Evolutionary conservation across 176 grass and related monocot species (phyloP), one percentile per base, ranked within the genome.

Genomic region (Puccinellia tenuiflora): DNA sequence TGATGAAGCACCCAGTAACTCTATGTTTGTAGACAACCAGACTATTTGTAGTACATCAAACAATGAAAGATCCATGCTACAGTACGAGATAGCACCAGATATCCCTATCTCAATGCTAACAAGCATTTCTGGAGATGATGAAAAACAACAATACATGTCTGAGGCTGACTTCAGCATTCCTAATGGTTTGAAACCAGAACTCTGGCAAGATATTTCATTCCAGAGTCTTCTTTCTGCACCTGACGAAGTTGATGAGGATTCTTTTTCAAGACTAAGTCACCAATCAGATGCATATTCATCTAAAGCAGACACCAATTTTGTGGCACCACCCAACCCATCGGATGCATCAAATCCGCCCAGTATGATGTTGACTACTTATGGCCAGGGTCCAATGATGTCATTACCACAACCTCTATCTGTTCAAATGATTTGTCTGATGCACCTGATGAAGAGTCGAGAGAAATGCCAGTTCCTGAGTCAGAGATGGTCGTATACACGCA

Each of bases 81-180:
- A 82, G 66, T 80, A 51, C 38, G 52, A 75, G 67, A 37, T 75
- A 63, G 33, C 43, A 40, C 66, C 67, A 31, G 79, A 86, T 56
- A 59, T 93, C 83, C 75, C 83, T 81, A n/a, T 72, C 77, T 77
- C 78, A 79, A 16, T 87, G 47, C 8, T 66, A 79, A 61, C 76
- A 74, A 86, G 30, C 80, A 83, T 79, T 77, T 86, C 53, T 71
- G 76, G 62, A 24, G 77, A 61, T 91, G 87, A 85, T 11, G 63
- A 87, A 68, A 81, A 85, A 73, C 26, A 46, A 78, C 59, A 86
- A 51, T 75, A 66, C 77, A 68, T 84, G 31, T 86, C 84, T 16
- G 51, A 88, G 29, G 76, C 74, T 85, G 72, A 85, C 64, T 65
- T 81, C 50, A 39, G 18, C 79, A 65, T 28, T 78, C 63, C 47